Conservation (phyloP, 73 alveolate genomes). For the Tetrahymena borealis region DNA sequence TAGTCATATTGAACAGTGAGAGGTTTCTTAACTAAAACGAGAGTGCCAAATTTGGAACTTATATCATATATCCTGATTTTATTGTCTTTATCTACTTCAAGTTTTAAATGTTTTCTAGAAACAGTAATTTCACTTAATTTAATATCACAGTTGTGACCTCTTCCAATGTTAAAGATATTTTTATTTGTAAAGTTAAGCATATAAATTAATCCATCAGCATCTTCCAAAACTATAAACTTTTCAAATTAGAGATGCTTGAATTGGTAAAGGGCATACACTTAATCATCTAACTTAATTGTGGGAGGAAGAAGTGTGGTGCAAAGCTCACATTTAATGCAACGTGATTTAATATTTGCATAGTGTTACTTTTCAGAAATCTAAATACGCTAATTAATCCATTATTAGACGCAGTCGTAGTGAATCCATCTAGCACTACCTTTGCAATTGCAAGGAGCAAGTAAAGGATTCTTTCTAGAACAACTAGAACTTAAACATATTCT, state of each 20-base stretch:
- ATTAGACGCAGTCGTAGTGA: not conserved
- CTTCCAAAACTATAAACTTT: not conserved
- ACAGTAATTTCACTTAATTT: not conserved
- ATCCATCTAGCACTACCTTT: not conserved
- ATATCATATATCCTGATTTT: not conserved
- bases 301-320: not conserved
- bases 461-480: not conserved
- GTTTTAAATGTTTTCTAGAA: not conserved
- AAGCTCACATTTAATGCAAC: not conserved
- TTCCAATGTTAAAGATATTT: not conserved
- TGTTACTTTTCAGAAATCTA: not conserved
- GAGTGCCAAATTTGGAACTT: not conserved
- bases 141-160: not conserved
- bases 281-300: not conserved
- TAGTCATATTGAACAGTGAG: not conserved
- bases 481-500: not conserved
- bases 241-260: not conserved
- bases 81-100: not conserved
- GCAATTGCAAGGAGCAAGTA: not conserved
- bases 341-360: not conserved
- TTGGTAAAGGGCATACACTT: not conserved
- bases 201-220: not conserved
- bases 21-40: not conserved
- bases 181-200: not conserved
- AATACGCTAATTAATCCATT: slow-evolving; percentile 1